phyloP scores from a whole-genome alignment of 768 basidiomycete species.

The Lactifluus piperatus region DNA sequence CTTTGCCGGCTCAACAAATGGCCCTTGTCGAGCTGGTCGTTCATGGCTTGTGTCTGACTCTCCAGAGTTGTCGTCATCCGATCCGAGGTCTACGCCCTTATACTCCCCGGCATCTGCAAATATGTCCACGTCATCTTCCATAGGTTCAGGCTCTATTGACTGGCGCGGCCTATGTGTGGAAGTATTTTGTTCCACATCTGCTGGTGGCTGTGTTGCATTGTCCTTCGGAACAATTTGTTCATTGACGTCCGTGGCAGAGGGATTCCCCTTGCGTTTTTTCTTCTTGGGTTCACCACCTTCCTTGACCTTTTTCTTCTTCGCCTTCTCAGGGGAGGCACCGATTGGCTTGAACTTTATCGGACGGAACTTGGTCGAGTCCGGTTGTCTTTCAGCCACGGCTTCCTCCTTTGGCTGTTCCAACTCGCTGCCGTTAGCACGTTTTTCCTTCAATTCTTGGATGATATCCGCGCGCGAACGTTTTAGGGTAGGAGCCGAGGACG shows the following conservation, averaged over 20 bases:
- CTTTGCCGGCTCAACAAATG: not conserved
- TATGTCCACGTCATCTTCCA: constrained; percentile 74
- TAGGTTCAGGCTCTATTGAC: constrained; percentile 31
- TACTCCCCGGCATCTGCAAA: constrained; percentile 85
- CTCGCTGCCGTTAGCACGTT: constrained; percentile 29
- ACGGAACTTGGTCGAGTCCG: constrained; percentile 34
- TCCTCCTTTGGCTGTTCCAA: constrained; percentile 19
- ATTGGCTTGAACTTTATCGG: constrained; percentile 62
- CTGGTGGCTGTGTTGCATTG: constrained; percentile 1
- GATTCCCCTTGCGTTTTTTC: constrained; percentile 45
- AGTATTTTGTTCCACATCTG: not conserved
- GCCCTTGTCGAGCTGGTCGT: not conserved
- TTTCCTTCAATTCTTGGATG: constrained; percentile 61
- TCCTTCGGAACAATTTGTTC: constrained; percentile 8
- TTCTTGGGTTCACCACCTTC: constrained; percentile 44
- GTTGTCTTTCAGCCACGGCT: constrained; percentile 31
- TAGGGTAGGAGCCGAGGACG: constrained; percentile 25
- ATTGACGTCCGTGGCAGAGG: constrained; percentile 17
- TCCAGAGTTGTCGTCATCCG: constrained; percentile 27
- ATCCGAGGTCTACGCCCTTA: constrained; percentile 52
- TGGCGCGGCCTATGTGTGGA: constrained; percentile 14
- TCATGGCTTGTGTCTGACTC: not conserved
- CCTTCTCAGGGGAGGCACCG: constrained; percentile 30
- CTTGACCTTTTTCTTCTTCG: constrained; percentile 44
- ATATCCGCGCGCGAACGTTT: constrained; percentile 79